Evolutionary conservation across 2,329 filamentous ascomycete genomes (phyloP), one percentile per base, ranked within the genome.

Genomic region (Beauveria bassiana): DNA sequence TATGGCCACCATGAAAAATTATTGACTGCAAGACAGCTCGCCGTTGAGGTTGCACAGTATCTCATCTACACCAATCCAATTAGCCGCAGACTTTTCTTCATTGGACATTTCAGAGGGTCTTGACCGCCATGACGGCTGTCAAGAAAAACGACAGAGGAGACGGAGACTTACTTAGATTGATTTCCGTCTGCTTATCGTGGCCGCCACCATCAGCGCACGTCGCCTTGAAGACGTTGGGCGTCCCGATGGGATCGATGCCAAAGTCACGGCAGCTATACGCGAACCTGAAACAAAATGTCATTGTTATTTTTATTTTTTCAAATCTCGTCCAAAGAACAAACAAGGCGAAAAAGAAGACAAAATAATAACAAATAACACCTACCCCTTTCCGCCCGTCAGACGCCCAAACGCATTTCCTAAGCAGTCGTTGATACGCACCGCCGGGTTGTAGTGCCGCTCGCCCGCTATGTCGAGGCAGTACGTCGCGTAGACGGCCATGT

Each of bases 401-500:
- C 26, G 45, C 56, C 56, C 56, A 43, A 59, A 59, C n/a, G 34
- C 20, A 38, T 59, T 59, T 10, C 31, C 12, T 22, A 59, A 22
- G 34, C 56, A 59, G 24, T 42, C 45, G 46, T 59, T 43, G 56
- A 59, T 43, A 4, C 3, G 12, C 31, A 59, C 56, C 45, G 31
- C 20, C 31, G 56, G 31, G 56, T 59, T 59, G 46, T 59, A 59
- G 56, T 51, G 31, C 22, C 56, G 56, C 46, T 59, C 46, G 31
- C 45, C 45, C 8, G 34, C 46, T 24, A 22, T 14, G 45, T 59
- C 46, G 56, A 50, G 16, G 46, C 56, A 59, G 56, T 59, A 59
- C 22, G 56, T 59, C 56, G 56, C 56, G 28, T n/a, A 49, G 8
- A 59, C 56, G 45, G 8, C 16, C 45, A 59, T 47, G 22, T 59